Conservation (phyloP, 106 monocot genomes). For the Dendrobium huoshanense region DNA sequence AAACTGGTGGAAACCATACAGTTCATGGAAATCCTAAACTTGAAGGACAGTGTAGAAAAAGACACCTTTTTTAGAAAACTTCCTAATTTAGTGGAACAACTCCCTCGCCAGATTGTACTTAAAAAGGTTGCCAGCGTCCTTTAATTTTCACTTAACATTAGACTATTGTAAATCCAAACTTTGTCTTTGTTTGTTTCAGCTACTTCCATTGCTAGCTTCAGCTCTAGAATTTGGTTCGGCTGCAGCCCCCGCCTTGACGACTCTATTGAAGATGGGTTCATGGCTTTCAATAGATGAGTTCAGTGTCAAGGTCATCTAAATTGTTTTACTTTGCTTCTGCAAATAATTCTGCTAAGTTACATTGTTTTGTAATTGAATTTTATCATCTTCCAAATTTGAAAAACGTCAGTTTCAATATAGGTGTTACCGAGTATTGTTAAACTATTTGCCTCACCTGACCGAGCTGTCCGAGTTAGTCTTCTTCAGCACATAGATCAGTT, state of each 20-base stretch:
- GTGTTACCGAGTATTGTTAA: slow-evolving; percentile 86
- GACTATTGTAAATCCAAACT: neutral
- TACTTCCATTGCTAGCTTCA: slow-evolving; percentile 82
- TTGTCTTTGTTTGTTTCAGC: slow-evolving; percentile 33
- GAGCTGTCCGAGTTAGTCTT: slow-evolving; percentile 89
- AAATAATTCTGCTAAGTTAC: neutral
- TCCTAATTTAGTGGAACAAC: slow-evolving; percentile 83
- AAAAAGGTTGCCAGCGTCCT: slow-evolving; percentile 57
- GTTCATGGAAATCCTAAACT: slow-evolving; percentile 95
- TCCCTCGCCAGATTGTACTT: slow-evolving; percentile 89
- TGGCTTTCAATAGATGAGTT: slow-evolving; percentile 90
- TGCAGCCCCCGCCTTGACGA: slow-evolving; percentile 85
- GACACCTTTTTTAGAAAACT: slow-evolving; percentile 96
- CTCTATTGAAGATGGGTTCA: slow-evolving; percentile 92
- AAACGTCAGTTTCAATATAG: slow-evolving; percentile 21
- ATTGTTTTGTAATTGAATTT: neutral
- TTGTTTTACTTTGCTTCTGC: neutral
- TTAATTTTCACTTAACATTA: neutral
- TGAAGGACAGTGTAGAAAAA: slow-evolving; percentile 98
- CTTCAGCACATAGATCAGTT: slow-evolving; percentile 96
- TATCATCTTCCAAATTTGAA: neutral
- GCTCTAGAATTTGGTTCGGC: slow-evolving; percentile 96
- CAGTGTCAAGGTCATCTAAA: slow-evolving; percentile 55
- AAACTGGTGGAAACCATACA: slow-evolving; percentile 98
- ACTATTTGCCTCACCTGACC: slow-evolving; percentile 93